A percentile compares a stretch with the other conserved stretches of the same genome.
Conservation (phyloP, 768 basidiomycete genomes). For the Lactifluus piperatus region DNA sequence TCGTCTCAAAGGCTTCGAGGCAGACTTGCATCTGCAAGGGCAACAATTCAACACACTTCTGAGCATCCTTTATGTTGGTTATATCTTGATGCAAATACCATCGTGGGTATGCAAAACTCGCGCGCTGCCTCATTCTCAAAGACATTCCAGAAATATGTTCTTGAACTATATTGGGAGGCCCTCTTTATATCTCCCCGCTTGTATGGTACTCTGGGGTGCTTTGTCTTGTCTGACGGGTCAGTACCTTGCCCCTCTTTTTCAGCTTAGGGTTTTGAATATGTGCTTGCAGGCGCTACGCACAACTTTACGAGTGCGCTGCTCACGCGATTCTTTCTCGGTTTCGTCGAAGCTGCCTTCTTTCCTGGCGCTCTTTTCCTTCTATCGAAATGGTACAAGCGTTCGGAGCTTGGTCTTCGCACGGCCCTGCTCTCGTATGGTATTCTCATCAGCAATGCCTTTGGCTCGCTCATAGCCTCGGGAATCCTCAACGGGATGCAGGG, state of each 20-base stretch:
- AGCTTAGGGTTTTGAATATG: background rate
- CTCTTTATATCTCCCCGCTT: conserved; percentile 55
- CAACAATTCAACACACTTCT: conserved; percentile 59
- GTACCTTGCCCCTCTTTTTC: conserved; percentile 5
- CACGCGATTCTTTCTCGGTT: conserved; percentile 69
- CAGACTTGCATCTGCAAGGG: conserved; percentile 53
- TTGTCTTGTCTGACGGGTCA: conserved; percentile 35
- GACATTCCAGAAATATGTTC: conserved; percentile 51
- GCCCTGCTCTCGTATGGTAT: conserved; percentile 64
- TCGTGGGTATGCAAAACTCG: conserved; percentile 37
- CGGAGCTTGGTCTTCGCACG: conserved; percentile 60
- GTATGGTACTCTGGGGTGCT: conserved; percentile 66
- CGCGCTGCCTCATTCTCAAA: background rate
- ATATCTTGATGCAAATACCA: conserved; percentile 74
- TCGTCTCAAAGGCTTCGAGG: conserved; percentile 60
- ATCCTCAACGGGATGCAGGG: conserved; percentile 69
- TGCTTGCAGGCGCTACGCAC: conserved; percentile 12
- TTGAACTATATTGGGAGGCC: conserved; percentile 59
- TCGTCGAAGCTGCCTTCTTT: conserved; percentile 51
- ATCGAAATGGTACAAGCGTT: conserved; percentile 65
- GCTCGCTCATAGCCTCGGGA: conserved; percentile 66
- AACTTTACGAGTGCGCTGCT: conserved; percentile 53
- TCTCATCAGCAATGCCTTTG: conserved; percentile 76
- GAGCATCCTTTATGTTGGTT: conserved; percentile 61
- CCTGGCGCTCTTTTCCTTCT: conserved; percentile 58